Evolutionary conservation across 768 basidiomycete species (phyloP).

Genomic region (Tubosaeta sp.): DNA sequence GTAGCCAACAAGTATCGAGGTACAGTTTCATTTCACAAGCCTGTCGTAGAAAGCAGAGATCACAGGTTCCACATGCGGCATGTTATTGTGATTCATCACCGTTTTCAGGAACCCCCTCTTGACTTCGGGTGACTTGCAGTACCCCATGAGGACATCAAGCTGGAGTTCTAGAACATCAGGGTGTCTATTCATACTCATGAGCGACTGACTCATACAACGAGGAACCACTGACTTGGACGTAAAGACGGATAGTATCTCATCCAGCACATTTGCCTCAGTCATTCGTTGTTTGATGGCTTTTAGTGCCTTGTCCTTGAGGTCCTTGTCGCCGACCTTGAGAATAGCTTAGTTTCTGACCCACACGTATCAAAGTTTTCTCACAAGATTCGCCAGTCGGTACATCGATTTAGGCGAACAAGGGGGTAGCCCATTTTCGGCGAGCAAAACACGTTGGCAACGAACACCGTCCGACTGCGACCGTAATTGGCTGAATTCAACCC

Average conservation of each 20-base stretch:
- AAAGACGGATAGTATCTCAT: conserved; percentile 26
- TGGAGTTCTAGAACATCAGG: conserved; percentile 14
- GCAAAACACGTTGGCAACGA: neutral
- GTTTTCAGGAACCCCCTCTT: conserved; percentile 12
- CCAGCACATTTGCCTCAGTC: conserved; percentile 16
- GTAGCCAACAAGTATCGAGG: neutral
- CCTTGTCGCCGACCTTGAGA: conserved; percentile 12
- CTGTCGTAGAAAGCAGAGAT: conserved; percentile 17
- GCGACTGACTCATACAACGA: neutral
- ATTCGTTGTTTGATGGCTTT: conserved; percentile 16
- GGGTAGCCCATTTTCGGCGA: neutral
- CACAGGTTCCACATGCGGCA: conserved; percentile 8
- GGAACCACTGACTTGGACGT: conserved; percentile 17
- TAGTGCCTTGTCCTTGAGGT: conserved; percentile 16
- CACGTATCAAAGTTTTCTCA: conserved; percentile 1
- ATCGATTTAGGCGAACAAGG: conserved; percentile 35
- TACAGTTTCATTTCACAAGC: neutral
- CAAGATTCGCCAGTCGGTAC: conserved; percentile 34
- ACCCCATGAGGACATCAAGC: conserved; percentile 11
- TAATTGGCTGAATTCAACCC: conserved; percentile 7
- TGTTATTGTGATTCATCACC: neutral
- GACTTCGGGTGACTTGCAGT: conserved; percentile 7
- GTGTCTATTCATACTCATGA: conserved; percentile 12
- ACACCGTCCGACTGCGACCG: conserved; percentile 4
- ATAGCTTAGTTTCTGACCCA: neutral